phyloP scores from a whole-genome alignment of 1,284 basidiomycete genomes.

The Fomitopsis schrenkii region DNA sequence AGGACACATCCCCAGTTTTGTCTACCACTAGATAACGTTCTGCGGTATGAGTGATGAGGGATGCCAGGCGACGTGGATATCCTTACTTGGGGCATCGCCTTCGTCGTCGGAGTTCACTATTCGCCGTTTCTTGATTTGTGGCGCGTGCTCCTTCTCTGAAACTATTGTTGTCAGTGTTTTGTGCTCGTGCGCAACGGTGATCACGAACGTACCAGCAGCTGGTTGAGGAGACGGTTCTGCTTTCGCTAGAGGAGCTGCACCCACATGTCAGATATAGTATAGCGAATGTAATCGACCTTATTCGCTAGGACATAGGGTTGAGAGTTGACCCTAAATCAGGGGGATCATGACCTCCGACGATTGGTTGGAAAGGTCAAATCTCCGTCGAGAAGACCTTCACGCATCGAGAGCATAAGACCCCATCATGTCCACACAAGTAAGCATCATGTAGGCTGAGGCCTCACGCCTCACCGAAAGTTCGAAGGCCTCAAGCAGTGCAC shows the following conservation, averaged over 20 bases:
- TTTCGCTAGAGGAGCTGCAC: background rate
- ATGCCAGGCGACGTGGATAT: background rate
- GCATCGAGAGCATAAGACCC: too few relatives aligned
- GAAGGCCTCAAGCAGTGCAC: too few relatives aligned
- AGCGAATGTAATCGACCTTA: too few relatives aligned
- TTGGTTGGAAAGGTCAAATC: too few relatives aligned
- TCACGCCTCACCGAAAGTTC: too few relatives aligned
- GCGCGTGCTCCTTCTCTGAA: slow-evolving; percentile 7
- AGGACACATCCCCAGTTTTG: background rate
- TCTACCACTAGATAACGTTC: background rate
- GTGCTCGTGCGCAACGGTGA: background rate
- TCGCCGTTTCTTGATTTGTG: slow-evolving; percentile 22
- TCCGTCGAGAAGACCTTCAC: too few relatives aligned
- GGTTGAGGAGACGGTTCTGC: slow-evolving; percentile 14
- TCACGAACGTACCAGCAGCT: background rate
- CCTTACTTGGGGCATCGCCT: slow-evolving; percentile 14
- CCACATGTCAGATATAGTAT: background rate
- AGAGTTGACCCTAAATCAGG: too few relatives aligned
- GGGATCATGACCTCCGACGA: too few relatives aligned
- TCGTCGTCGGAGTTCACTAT: slow-evolving; percentile 58
- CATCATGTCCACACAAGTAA: too few relatives aligned
- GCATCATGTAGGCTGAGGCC: too few relatives aligned
- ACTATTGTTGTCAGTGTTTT: background rate
- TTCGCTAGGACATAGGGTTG: too few relatives aligned
- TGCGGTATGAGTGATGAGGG: too few relatives aligned